Conservation (phyloP, 495 filamentous ascomycete genomes). For the Filosporella fistucella region DNA sequence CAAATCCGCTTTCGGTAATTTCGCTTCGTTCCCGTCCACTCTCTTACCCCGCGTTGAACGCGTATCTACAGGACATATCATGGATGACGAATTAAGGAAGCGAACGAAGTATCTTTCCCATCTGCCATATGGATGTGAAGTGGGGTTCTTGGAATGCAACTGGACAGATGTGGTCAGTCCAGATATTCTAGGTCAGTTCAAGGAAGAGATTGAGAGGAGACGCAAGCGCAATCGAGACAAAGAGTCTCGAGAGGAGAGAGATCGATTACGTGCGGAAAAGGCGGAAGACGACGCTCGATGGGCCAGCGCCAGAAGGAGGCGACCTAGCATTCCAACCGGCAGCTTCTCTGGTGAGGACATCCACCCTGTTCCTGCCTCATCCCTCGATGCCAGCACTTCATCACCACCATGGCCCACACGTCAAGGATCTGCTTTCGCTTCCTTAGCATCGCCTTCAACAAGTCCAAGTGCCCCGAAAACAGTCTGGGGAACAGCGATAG, state of each 20-base stretch:
- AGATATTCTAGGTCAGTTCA: conserved; percentile 71
- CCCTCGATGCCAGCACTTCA: conserved; percentile 34
- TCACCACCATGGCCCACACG: conserved; percentile 53
- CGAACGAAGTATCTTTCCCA: conserved; percentile 88
- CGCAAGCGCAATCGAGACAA: conserved; percentile 82
- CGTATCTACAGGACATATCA: conserved; percentile 83
- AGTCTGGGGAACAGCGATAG: conserved; percentile 78
- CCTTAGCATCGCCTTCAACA: conserved; percentile 68
- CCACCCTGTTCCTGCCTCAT: conserved; percentile 51
- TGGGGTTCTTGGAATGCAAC: conserved; percentile 92
- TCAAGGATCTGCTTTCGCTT: conserved; percentile 52
- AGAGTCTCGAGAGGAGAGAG: conserved; percentile 83
- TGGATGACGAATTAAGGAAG: conserved; percentile 85
- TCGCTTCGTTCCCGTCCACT: conserved; percentile 78
- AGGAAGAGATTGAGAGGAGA: conserved; percentile 70
- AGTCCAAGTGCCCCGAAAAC: conserved; percentile 67
- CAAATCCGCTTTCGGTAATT: conserved; percentile 82
- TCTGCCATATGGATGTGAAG: conserved; percentile 87
- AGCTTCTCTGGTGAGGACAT: conserved; percentile 46
- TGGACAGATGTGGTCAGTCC: conserved; percentile 86
- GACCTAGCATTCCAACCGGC: conserved; percentile 17
- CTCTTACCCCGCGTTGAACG: conserved; percentile 89
- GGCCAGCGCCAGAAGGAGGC: conserved; percentile 42
- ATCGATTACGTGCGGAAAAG: conserved; percentile 80
- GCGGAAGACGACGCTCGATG: conserved; percentile 63